phyloP scores from a whole-genome alignment of 2,329 filamentous ascomycete species.

The Phaeosphaeriaceae sp. region DNA sequence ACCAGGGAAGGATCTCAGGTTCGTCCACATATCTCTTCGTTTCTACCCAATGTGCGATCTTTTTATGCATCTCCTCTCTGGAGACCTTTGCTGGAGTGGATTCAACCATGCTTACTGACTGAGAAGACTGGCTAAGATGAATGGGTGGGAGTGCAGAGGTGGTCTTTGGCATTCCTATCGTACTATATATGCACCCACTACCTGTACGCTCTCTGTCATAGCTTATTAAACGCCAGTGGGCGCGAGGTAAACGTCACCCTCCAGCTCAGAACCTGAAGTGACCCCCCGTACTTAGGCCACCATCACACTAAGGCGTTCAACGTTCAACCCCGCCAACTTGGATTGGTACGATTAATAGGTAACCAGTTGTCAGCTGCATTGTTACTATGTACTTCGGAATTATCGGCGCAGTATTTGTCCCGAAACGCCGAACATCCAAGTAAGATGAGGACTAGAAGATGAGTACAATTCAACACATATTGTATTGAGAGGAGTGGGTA shows the following conservation, averaged over 20 bases:
- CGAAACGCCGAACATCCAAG: not conserved
- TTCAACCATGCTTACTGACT: constrained; percentile 16
- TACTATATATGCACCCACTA: constrained; percentile 1
- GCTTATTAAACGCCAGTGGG: constrained; percentile 1
- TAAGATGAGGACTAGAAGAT: not conserved
- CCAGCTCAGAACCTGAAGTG: not conserved
- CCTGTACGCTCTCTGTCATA: not conserved
- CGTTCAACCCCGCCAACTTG: too few relatives aligned
- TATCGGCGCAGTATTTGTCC: too few relatives aligned
- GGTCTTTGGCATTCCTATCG: not conserved
- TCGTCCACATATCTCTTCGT: constrained; percentile 26
- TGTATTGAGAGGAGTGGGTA: too few relatives aligned
- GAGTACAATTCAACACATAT: too few relatives aligned
- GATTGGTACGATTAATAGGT: too few relatives aligned
- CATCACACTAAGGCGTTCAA: too few relatives aligned
- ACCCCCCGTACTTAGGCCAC: not conserved
- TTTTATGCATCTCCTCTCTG: constrained; percentile 9
- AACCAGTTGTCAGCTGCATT: too few relatives aligned
- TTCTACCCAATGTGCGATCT: constrained; percentile 19
- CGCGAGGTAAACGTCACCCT: constrained; percentile 6
- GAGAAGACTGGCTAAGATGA: not conserved
- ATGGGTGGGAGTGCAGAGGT: not conserved
- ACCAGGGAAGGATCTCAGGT: constrained; percentile 39
- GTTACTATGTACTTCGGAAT: too few relatives aligned
- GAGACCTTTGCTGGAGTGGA: constrained; percentile 1